phyloP scores from a whole-genome alignment of 2,329 filamentous ascomycete species.

The Aspergillus sp. region DNA sequence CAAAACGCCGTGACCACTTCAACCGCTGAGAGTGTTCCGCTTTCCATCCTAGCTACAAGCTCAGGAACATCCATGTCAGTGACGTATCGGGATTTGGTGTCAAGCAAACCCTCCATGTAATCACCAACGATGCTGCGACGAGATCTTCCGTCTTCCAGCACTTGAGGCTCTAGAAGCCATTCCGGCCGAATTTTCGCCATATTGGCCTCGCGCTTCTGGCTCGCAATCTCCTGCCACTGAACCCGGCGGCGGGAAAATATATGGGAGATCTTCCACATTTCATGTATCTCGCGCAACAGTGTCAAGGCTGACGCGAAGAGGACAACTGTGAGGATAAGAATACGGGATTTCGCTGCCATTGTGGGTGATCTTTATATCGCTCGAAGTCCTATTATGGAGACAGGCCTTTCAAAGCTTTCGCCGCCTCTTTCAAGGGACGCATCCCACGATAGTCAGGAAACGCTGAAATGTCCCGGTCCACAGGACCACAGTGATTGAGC shows the following conservation, averaged over 20 bases:
- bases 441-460: not conserved
- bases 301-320: conserved; percentile 4
- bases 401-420: not conserved
- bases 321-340: not conserved
- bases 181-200: conserved; percentile 7
- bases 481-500: conserved; percentile 1
- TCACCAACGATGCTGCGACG: conserved; percentile 7
- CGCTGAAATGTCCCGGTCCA: conserved; percentile 2
- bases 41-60: conserved; percentile 4
- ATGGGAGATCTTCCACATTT: conserved; percentile 6
- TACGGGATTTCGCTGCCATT: conserved; percentile 2
- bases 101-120: conserved; percentile 5
- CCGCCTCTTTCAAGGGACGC: conserved; percentile 3
- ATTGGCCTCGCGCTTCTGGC: conserved; percentile 3
- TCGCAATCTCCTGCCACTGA: conserved; percentile 6
- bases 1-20: conserved; percentile 9
- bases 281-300: not conserved
- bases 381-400: conserved; percentile 1
- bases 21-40: conserved; percentile 2
- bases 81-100: conserved; percentile 4
- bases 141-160: conserved; percentile 4
- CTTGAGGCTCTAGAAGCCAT: conserved; percentile 8
- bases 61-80: conserved; percentile 8
- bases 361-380: conserved; percentile 2
- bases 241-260: conserved; percentile 1